Conservation (phyloP, 805 yeast species). For the Kodamaea sagamina region DNA sequence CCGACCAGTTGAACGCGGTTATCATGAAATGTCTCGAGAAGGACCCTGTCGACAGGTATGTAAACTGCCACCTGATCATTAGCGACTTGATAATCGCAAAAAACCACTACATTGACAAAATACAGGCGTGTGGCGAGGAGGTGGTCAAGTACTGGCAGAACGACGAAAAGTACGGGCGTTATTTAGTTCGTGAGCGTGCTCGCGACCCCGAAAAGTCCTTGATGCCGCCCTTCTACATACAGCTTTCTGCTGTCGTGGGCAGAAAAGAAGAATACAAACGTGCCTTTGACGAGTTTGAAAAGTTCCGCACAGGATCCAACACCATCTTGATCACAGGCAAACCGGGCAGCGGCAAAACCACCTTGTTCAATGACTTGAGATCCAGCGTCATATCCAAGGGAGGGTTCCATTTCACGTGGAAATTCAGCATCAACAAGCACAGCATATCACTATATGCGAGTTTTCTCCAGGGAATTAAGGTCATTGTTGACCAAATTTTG, state of each 20-base stretch:
- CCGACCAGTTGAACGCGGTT: slow-evolving; percentile 35
- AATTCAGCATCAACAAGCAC: slow-evolving; percentile 26
- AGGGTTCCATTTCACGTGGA: slow-evolving; percentile 34
- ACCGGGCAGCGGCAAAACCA: slow-evolving; percentile 49
- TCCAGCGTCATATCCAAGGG: slow-evolving; percentile 33
- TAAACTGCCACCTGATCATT: slow-evolving; percentile 33
- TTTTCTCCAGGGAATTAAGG: slow-evolving; percentile 40
- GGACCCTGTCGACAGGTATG: slow-evolving; percentile 41
- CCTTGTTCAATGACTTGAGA: slow-evolving; percentile 41
- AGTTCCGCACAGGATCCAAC: slow-evolving; percentile 19
- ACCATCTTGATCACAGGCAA: slow-evolving; percentile 40
- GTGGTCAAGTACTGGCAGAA: slow-evolving; percentile 4
- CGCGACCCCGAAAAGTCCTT: slow-evolving; percentile 11
- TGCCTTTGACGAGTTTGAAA: slow-evolving; percentile 13
- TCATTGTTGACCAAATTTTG: slow-evolving; percentile 43
- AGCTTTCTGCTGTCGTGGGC: slow-evolving; percentile 16
- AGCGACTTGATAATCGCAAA: slow-evolving; percentile 35
- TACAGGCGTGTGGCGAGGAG: neutral
- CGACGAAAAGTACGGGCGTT: slow-evolving; percentile 7
- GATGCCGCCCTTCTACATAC: slow-evolving; percentile 14
- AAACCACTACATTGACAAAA: slow-evolving; percentile 19
- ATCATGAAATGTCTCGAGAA: slow-evolving; percentile 47
- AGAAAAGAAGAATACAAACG: slow-evolving; percentile 16
- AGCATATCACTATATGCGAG: slow-evolving; percentile 39
- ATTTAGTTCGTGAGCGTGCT: slow-evolving; percentile 4